phyloP scores from a whole-genome alignment of 176 grass and related monocot species.

The Oryza nivara region DNA sequence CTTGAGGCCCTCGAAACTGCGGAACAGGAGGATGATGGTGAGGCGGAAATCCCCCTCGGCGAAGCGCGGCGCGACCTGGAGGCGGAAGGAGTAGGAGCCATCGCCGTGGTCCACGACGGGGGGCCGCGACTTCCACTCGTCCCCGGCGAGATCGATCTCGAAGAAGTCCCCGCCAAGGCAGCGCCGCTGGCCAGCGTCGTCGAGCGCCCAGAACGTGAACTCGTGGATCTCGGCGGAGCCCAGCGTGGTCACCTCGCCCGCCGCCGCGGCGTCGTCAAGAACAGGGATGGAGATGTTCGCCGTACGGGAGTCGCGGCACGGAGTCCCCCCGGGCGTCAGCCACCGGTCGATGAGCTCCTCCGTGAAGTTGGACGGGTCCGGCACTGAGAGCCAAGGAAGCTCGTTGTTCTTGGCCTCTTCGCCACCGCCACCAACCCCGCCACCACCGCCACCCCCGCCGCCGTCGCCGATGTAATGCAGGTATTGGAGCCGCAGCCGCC shows the following conservation, averaged over 20 bases:
- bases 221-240: conserved; percentile 59
- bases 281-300: conserved; percentile 59
- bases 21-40: conserved; percentile 85
- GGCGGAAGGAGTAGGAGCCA: conserved; percentile 83
- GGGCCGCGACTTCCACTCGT: conserved; percentile 79
- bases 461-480: conserved; percentile 39
- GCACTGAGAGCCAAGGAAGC: conserved; percentile 69
- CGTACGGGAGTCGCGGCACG: conserved; percentile 77
- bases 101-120: conserved; percentile 75
- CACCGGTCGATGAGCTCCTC: conserved; percentile 73
- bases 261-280: conserved; percentile 32
- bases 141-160: conserved; percentile 81
- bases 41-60: conserved; percentile 61
- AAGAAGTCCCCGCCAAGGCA: conserved; percentile 96
- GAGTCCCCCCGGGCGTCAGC: conserved; percentile 53
- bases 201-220: conserved; percentile 70
- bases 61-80: conserved; percentile 77
- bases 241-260: conserved; percentile 32
- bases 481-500: conserved; percentile 44
- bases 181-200: conserved; percentile 53
- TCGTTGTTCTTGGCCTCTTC: not conserved
- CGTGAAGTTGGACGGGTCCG: conserved; percentile 65
- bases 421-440: too few species aligned
- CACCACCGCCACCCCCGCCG: not conserved
- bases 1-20: conserved; percentile 89